A percentile compares a stretch with the other conserved stretches of the same genome.
These are phyloP conservation scores for Thelonectria discophora DNA, from an alignment of 2,329 filamentous ascomycete species.

Conservation along the genomic window DNA sequence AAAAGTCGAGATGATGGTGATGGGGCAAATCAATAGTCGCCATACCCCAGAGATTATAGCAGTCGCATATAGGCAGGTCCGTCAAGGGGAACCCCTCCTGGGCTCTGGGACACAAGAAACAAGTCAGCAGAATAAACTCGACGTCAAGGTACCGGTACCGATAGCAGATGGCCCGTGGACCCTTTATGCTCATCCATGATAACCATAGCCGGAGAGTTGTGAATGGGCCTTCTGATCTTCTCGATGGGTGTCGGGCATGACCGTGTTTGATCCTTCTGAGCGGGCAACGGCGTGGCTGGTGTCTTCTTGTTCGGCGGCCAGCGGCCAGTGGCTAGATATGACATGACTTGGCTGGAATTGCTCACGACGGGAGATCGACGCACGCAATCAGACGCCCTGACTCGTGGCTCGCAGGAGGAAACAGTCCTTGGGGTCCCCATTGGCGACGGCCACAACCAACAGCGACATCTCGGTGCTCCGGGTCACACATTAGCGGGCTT, in stretches of 20 bases:
- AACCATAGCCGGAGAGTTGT: neutral
- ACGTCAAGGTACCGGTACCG: neutral
- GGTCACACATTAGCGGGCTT: slow-evolving; percentile 14
- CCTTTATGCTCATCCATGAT: neutral
- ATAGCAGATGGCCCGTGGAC: neutral
- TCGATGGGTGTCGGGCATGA: neutral
- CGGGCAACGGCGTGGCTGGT: neutral
- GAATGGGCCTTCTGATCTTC: neutral
- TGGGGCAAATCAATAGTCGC: slow-evolving; percentile 34
- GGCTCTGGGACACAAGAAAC: slow-evolving; percentile 5
- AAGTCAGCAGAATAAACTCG: slow-evolving; percentile 2
- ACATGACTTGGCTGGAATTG: slow-evolving; percentile 12
- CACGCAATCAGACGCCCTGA: slow-evolving; percentile 34
- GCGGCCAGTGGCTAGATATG: slow-evolving; percentile 1
- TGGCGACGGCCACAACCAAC: slow-evolving; percentile 25
- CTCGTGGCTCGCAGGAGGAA: slow-evolving; percentile 30
- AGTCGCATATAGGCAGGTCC: slow-evolving; percentile 30
- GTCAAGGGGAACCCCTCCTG: slow-evolving; percentile 20
- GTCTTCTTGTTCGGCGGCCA: neutral
- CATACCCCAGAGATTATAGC: slow-evolving; percentile 31
- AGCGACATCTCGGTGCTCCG: slow-evolving; percentile 23
- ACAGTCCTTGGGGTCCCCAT: slow-evolving; percentile 13
- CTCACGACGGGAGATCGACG: slow-evolving; percentile 41
- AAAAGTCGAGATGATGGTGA: slow-evolving; percentile 23
- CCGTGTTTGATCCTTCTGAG: neutral